Percentiles rank a stretch among this genome's conserved stretches.
Conservation (phyloP, 2,329 filamentous ascomycete genomes). For the Davidsoniella virescens region DNA sequence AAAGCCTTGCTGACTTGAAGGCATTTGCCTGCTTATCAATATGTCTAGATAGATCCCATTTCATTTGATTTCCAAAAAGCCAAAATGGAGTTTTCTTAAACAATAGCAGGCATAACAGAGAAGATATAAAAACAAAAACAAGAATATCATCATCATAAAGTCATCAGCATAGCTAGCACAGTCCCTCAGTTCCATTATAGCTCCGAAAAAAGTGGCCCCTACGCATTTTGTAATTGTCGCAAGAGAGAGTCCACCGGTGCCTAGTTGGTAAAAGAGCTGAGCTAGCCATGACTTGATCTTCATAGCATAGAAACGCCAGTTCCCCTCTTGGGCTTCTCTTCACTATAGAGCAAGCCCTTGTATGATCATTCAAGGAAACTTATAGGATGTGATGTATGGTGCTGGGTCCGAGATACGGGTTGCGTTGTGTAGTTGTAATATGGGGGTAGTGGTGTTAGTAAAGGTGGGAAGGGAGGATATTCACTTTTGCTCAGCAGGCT, state of each 20-base stretch:
- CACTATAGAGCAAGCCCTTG: neutral
- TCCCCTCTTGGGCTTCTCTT: neutral
- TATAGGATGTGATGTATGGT: conserved; percentile 5
- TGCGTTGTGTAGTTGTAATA: conserved; percentile 5
- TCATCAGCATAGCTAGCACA: neutral
- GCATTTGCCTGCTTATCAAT: neutral
- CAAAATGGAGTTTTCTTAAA: neutral
- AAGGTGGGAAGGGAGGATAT: conserved; percentile 17
- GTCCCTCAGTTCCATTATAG: too few relatives aligned
- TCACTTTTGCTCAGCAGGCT: conserved; percentile 71
- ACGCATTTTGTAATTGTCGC: too few relatives aligned
- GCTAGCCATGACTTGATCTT: too few relatives aligned
- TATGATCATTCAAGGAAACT: neutral
- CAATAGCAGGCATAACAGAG: neutral
- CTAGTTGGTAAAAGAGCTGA: too few relatives aligned
- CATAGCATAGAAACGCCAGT: neutral
- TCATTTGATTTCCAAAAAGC: too few relatives aligned
- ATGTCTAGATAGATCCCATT: conserved; percentile 1
- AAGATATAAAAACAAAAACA: conserved; percentile 6
- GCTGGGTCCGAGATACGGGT: neutral
- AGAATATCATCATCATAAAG: conserved; percentile 4
- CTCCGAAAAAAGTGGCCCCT: too few relatives aligned
- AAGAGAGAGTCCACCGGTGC: too few relatives aligned
- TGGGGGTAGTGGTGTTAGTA: neutral
- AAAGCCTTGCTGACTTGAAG: neutral